Base-by-base conservation (phyloP, 257 asterid species). In the Nemophila menziesii region DNA sequence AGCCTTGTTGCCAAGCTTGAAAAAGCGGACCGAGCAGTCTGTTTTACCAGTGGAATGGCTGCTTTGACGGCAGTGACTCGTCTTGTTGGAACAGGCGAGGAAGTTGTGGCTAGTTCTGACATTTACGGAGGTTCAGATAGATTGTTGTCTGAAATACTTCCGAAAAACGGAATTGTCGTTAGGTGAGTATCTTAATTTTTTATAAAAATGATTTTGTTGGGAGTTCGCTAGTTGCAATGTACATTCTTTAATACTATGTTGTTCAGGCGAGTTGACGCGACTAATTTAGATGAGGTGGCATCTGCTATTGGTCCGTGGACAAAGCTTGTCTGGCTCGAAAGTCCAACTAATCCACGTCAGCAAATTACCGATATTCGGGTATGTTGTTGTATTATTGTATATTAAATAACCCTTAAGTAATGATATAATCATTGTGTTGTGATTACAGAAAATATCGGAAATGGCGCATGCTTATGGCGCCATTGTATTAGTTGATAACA, bases 31-130 rank as follows among this genome's bases (percentile, higher is more conserved):
- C 77, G 74, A 43, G 95, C 98, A 12, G 47, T 89, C 33, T 84
- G 98, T 74, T 89, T 84, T 71, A 70, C 96, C 22, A 89, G 98
- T 67, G 96, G 98, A 56, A 89, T 89, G 96, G 96, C 96, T 44
- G 96, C 98, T 49, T 69, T 89, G 76, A 54, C 98, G 49, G 83
- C 96, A 11, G 96, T 76, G 22, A 55, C 96, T 57, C 94, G 68
- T 69, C 94, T 89, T 36, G 73, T 89, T 18, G 74, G 72, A 70
- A 36, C 78, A 5, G 98, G 95, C 29, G 73, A 74, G 63, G 98
- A 78, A 69, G 84, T 89, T 24, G 69, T 89, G 58, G 90, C 98
- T 50, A 93, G 98, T 34, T 90, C 71, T 52, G 98, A 89, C 77
- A 76, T 84, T 49, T 89, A 89, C 60, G 98, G 95, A 33, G 98